phyloP scores from a whole-genome alignment of 257 asterid genomes.

The Forsythia viridissima region DNA sequence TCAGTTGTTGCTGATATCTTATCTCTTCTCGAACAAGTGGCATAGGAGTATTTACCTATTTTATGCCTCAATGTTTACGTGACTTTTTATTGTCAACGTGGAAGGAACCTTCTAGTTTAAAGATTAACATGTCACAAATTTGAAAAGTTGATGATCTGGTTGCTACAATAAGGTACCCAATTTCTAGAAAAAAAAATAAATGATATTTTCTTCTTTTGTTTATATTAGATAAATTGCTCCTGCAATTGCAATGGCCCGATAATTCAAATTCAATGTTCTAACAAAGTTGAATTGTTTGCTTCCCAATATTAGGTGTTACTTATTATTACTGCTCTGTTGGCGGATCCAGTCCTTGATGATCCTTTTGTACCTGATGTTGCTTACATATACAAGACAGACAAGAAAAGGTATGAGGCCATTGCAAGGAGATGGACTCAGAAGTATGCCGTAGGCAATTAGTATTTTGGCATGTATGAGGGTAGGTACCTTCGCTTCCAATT shows the following conservation, averaged over 20 bases:
- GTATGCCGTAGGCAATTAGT: conserved; percentile 77
- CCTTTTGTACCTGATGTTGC: conserved; percentile 92
- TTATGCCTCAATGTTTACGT: too few relatives aligned
- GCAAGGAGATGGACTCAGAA: conserved; percentile 98
- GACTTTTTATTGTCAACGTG: too few relatives aligned
- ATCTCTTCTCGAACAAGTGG: too few relatives aligned
- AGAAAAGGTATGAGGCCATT: conserved; percentile 73
- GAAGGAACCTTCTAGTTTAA: too few relatives aligned
- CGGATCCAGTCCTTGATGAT: conserved; percentile 89
- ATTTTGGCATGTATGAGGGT: conserved; percentile 30
- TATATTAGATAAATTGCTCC: too few relatives aligned
- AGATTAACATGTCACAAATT: too few relatives aligned
- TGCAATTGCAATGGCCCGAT: not conserved
- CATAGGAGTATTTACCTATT: too few relatives aligned
- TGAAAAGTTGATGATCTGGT: too few relatives aligned
- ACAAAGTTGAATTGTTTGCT: not conserved
- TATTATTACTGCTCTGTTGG: conserved; percentile 75
- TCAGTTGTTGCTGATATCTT: too few relatives aligned
- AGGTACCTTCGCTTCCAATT: conserved; percentile 22
- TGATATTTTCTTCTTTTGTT: too few relatives aligned
- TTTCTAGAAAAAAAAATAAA: too few relatives aligned
- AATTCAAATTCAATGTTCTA: conserved; percentile 8
- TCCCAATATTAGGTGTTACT: conserved; percentile 63
- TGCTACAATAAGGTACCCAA: too few relatives aligned
- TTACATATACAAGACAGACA: conserved; percentile 83